Percentiles rank a stretch among this genome's conserved stretches.
phyloP scores from a whole-genome alignment of 2,329 filamentous ascomycete species.

The Ambrosiella cleistominuta region DNA sequence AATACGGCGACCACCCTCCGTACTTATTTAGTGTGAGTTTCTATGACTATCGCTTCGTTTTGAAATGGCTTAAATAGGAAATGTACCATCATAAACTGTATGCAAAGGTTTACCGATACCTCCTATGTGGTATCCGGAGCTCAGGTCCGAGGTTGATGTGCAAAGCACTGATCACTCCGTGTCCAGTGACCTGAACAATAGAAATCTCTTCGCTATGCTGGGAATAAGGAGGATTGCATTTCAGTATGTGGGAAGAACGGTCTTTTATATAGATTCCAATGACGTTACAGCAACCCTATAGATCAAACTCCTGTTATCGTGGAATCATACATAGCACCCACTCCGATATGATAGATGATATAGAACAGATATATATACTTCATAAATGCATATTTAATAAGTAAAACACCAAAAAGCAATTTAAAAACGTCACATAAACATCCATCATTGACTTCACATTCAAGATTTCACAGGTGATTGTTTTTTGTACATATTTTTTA shows the following conservation, averaged over 20 bases:
- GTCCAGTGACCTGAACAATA: background rate
- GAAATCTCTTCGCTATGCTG: background rate
- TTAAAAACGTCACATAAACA: too few species aligned
- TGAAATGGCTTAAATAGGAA: background rate
- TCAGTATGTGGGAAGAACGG: background rate
- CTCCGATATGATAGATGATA: too few species aligned
- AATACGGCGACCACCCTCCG: background rate
- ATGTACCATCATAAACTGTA: background rate
- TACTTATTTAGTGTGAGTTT: background rate
- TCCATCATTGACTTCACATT: too few species aligned
- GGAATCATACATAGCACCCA: background rate
- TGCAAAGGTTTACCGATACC: background rate
- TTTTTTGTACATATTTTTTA: slow-evolving; percentile 8
- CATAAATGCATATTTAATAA: too few species aligned
- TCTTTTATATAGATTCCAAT: background rate
- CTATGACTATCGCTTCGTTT: background rate
- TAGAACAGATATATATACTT: too few species aligned
- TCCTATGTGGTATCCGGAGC: background rate
- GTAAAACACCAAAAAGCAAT: too few species aligned
- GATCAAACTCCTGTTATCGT: background rate
- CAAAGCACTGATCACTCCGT: background rate
- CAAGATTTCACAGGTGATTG: background rate
- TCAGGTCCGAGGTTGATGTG: background rate
- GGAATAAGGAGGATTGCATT: background rate
- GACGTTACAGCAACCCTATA: background rate